Base-by-base conservation (phyloP, 2,329 filamentous ascomycete genomes). In the Aspergillus hortae region DNA sequence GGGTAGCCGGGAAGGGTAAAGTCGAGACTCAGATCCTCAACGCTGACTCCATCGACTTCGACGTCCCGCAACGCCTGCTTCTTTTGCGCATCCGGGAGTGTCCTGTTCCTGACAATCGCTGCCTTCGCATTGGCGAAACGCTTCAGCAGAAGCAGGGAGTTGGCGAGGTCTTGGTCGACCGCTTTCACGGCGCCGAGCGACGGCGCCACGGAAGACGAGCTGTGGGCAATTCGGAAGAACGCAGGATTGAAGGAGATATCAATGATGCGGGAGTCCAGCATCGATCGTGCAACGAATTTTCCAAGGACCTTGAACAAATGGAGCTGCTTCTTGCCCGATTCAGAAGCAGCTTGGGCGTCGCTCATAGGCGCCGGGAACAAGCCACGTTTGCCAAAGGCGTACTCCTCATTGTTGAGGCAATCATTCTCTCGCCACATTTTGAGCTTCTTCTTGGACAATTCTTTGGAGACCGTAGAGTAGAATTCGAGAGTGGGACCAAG, bases 201-300 rank as follows among this genome's bases (percentile, higher is more conserved):
- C 11, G 92, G 91, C 19, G 85, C 85, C 4, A 96, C 85, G 0
- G 83, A 75, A 14, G 76, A 77, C 12, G 76, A 80, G 42, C 79
- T 82, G 61, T 95, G 89, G 14, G 89, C 90, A 58, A 96, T 89
- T 52, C 92, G 89, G 85, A 99, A 99, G 77, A 99, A 96, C 5
- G 91, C 95, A 1, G 94, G 89, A 67, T 96, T 99, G 74, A 99
- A 94, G 51, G 92, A 94, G 59, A 99, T 86, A 64, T 99, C 94
- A 61, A 99, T 96, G 67, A 99, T 97, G 49, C 94, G 85, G 1
- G 92, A 96, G 69, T 99, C 94, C 48, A 99, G 87, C 94, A 99
- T 97, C 0, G 94, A 96, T 46, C 94, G 86, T 27, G 95, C 94
- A 44, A 97, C 92, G 69, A 99, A 99, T 67, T 96, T 97, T 61